Percentiles rank a stretch among this genome's conserved stretches.
Evolutionary conservation across 305 asterid species (phyloP).

Genomic region (Striga hermonthica): DNA sequence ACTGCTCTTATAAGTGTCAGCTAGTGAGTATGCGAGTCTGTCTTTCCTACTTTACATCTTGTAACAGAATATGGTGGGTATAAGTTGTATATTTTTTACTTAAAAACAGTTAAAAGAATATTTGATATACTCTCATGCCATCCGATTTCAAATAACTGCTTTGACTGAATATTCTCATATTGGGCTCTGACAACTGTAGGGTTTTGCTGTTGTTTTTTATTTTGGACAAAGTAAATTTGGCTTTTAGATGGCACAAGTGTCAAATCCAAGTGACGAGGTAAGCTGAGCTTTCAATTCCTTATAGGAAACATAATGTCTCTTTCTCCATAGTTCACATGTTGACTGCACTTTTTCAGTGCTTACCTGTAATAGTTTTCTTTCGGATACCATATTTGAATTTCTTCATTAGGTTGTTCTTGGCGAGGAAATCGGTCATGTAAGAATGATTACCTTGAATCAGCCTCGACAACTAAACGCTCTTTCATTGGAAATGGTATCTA

Average conservation of each 20-base stretch:
- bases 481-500: slow-evolving; percentile 68
- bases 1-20: neutral
- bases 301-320: neutral
- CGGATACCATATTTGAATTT: slow-evolving; percentile 18
- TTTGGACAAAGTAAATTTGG: slow-evolving; percentile 28
- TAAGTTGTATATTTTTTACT: neutral
- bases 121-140: neutral
- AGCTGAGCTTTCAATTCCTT: slow-evolving; percentile 11
- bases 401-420: slow-evolving; percentile 61
- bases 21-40: neutral
- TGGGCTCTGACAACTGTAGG: slow-evolving; percentile 24
- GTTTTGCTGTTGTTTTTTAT: slow-evolving; percentile 23
- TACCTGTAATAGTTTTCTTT: slow-evolving; percentile 13
- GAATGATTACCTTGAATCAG: slow-evolving; percentile 75
- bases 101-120: too few species aligned
- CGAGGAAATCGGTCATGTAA: slow-evolving; percentile 61
- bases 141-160: slow-evolving; percentile 7
- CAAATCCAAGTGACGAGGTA: slow-evolving; percentile 47
- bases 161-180: neutral
- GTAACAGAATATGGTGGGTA: neutral
- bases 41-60: neutral
- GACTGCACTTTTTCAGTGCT: slow-evolving; percentile 4
- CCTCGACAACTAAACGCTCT: slow-evolving; percentile 85
- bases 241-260: slow-evolving; percentile 48
- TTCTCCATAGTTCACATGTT: too few species aligned